phyloP scores from a whole-genome alignment of 176 grass and related monocot genomes.

The Oryza brachyantha region DNA sequence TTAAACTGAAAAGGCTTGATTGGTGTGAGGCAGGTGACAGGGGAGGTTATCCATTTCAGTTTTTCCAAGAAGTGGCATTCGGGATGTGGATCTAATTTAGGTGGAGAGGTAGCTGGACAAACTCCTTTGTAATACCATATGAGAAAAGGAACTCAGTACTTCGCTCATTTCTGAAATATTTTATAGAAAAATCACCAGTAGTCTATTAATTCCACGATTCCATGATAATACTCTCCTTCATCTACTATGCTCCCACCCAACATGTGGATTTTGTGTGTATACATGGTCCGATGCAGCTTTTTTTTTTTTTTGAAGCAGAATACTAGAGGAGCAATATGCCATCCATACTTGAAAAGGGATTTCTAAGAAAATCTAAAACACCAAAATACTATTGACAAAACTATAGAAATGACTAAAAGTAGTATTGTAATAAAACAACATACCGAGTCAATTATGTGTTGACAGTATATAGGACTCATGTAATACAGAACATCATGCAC shows the following conservation, averaged over 20 bases:
- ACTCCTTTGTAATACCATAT: background rate
- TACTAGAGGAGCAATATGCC: background rate
- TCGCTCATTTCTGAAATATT: slow-evolving; percentile 22
- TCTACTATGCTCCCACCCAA: background rate
- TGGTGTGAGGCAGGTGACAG: background rate
- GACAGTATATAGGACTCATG: slow-evolving; percentile 99
- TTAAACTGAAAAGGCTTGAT: background rate
- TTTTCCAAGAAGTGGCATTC: background rate
- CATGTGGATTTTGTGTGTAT: background rate
- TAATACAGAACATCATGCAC: slow-evolving; percentile 99
- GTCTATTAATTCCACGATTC: background rate
- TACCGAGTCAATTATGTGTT: slow-evolving; percentile 98
- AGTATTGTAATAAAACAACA: slow-evolving; percentile 30
- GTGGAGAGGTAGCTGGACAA: background rate
- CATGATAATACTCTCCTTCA: background rate
- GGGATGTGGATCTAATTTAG: background rate
- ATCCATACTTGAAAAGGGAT: background rate
- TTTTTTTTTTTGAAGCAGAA: background rate
- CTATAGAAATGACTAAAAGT: background rate
- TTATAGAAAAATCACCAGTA: background rate
- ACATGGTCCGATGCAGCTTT: slow-evolving; percentile 3
- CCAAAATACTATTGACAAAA: slow-evolving; percentile 12
- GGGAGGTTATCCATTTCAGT: background rate
- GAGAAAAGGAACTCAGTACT: background rate
- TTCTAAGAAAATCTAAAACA: slow-evolving; percentile 16